A percentile compares a stretch with the other conserved stretches of the same genome.
Conservation (phyloP, 768 basidiomycete genomes). For the Podaxis pistillaris region DNA sequence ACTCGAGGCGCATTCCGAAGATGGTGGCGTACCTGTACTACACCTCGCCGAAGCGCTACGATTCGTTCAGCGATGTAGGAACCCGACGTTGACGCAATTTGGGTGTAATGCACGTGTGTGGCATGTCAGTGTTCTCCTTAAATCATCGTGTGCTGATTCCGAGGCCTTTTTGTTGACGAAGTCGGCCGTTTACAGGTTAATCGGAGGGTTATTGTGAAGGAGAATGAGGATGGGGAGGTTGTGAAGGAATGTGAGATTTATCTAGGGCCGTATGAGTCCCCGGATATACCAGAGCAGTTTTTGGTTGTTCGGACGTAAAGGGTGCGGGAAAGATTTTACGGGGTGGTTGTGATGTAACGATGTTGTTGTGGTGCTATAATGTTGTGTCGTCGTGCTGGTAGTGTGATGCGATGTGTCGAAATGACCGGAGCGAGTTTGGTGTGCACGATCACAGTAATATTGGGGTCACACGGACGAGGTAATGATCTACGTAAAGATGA, state of each 20-base stretch:
- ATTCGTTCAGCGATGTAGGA: conserved; percentile 48
- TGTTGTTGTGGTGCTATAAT: neutral
- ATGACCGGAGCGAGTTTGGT: too few species aligned
- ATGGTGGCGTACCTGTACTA: conserved; percentile 27
- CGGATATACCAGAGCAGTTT: conserved; percentile 72
- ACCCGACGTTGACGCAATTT: conserved; percentile 51
- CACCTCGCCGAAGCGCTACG: conserved; percentile 34
- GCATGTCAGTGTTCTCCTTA: conserved; percentile 46
- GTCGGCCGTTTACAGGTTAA: conserved; percentile 38
- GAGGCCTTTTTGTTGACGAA: neutral
- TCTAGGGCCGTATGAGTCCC: conserved; percentile 56
- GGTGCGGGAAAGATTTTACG: neutral
- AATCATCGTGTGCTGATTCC: conserved; percentile 3
- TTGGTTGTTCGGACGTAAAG: conserved; percentile 57
- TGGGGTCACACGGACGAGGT: too few species aligned
- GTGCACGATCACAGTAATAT: too few species aligned
- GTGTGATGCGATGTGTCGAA: too few species aligned
- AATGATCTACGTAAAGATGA: too few species aligned
- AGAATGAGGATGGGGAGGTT: conserved; percentile 39
- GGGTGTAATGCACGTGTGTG: conserved; percentile 71
- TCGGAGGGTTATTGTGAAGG: conserved; percentile 33
- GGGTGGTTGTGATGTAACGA: neutral
- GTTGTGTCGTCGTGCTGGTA: neutral
- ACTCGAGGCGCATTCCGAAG: conserved; percentile 26
- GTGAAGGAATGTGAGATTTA: conserved; percentile 31